Percentiles rank a stretch among this genome's conserved stretches.
phyloP scores from a whole-genome alignment of 2,329 filamentous ascomycete genomes.

The Sarocladium oryzae region DNA sequence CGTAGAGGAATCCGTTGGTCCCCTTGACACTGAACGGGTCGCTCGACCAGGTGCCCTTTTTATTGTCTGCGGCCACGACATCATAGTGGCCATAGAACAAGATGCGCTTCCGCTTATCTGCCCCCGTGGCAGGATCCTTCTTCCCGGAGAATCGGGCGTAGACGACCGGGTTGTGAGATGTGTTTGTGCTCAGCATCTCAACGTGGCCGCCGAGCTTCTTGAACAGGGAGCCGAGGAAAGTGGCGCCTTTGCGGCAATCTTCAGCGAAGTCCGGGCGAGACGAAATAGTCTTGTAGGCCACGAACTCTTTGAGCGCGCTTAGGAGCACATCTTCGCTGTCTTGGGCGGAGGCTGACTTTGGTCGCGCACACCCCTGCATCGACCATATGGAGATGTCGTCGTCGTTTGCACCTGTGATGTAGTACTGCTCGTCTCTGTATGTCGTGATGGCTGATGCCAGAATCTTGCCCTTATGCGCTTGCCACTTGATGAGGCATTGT shows the following conservation, averaged over 20 bases:
- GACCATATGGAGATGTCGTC: slow-evolving; percentile 86
- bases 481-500: slow-evolving; percentile 69
- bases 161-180: slow-evolving; percentile 84
- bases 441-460: slow-evolving; percentile 73
- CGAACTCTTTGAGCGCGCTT: slow-evolving; percentile 74
- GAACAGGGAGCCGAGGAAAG: slow-evolving; percentile 83
- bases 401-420: slow-evolving; percentile 91
- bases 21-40: slow-evolving; percentile 89
- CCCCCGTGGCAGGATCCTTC: slow-evolving; percentile 41
- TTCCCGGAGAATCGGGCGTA: slow-evolving; percentile 81
- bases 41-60: slow-evolving; percentile 73
- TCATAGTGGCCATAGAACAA: slow-evolving; percentile 98
- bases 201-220: slow-evolving; percentile 86
- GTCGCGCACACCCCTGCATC: slow-evolving; percentile 39
- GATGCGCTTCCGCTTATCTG: slow-evolving; percentile 70
- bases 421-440: slow-evolving; percentile 68
- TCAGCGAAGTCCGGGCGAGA: slow-evolving; percentile 79
- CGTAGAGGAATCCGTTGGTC: slow-evolving; percentile 87
- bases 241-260: slow-evolving; percentile 88
- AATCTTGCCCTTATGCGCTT: slow-evolving; percentile 81
- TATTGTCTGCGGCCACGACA: slow-evolving; percentile 83
- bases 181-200: slow-evolving; percentile 79
- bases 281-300: slow-evolving; percentile 88
- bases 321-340: slow-evolving; percentile 46
- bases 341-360: slow-evolving; percentile 29